phyloP scores from a whole-genome alignment of 805 yeast species.

The Teunomyces panamensis region DNA sequence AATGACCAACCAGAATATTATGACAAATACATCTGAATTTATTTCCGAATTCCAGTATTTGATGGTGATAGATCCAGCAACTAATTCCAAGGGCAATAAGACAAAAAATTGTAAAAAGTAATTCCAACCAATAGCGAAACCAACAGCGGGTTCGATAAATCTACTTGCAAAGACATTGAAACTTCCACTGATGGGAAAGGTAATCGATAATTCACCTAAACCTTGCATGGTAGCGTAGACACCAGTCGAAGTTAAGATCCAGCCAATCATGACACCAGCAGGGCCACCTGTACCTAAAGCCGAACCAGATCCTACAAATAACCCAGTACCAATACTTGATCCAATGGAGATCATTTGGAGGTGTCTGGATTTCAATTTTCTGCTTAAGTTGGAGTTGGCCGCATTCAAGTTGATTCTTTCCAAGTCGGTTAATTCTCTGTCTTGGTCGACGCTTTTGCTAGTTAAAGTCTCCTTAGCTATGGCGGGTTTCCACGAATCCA shows the following conservation, averaged over 20 bases:
- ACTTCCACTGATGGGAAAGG: slow-evolving; percentile 54
- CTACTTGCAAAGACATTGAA: slow-evolving; percentile 50
- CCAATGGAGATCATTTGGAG: slow-evolving; percentile 69
- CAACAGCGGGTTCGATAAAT: slow-evolving; percentile 54
- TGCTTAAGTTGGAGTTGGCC: slow-evolving; percentile 17
- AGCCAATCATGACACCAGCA: slow-evolving; percentile 27
- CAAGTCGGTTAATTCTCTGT: slow-evolving; percentile 21
- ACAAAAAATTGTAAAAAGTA: slow-evolving; percentile 57
- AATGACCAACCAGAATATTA: slow-evolving; percentile 49
- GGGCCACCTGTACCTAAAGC: slow-evolving; percentile 36
- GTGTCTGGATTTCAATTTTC: slow-evolving; percentile 46
- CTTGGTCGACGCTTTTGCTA: slow-evolving; percentile 15
- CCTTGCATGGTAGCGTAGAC: slow-evolving; percentile 32
- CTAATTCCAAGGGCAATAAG: slow-evolving; percentile 56
- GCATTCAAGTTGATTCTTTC: slow-evolving; percentile 27
- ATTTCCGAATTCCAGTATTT: slow-evolving; percentile 52
- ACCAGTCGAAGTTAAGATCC: slow-evolving; percentile 22
- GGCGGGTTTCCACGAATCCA: slow-evolving; percentile 37
- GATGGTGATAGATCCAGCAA: slow-evolving; percentile 59
- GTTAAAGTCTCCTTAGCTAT: slow-evolving; percentile 18
- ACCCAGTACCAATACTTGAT: slow-evolving; percentile 69
- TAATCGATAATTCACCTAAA: slow-evolving; percentile 51
- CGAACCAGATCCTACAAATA: slow-evolving; percentile 47
- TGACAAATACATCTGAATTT: slow-evolving; percentile 60
- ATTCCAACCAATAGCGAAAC: slow-evolving; percentile 55